phyloP scores from a whole-genome alignment of 1,284 basidiomycete species.

The Leccinum pachyderme region DNA sequence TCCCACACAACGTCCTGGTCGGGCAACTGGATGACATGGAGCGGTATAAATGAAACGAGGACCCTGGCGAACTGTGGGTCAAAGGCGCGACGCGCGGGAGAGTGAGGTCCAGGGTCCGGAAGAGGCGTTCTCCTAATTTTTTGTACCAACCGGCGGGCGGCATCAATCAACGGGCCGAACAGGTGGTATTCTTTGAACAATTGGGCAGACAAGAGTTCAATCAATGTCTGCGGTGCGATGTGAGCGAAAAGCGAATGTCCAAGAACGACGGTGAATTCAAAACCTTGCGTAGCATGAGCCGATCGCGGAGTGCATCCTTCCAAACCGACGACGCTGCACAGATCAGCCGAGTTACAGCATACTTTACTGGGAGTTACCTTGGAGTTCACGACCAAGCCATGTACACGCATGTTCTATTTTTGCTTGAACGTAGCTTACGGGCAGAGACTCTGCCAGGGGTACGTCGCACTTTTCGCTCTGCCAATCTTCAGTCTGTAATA shows the following conservation, averaged over 20 bases:
- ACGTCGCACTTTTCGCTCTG: conserved; percentile 85
- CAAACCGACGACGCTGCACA: conserved; percentile 40
- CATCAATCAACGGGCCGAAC: conserved; percentile 15
- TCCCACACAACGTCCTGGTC: conserved; percentile 52
- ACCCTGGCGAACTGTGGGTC: conserved; percentile 69
- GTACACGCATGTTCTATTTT: conserved; percentile 59
- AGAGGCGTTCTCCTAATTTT: conserved; percentile 20
- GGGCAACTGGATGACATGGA: conserved; percentile 58
- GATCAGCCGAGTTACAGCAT: conserved; percentile 3
- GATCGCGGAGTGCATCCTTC: conserved; percentile 49
- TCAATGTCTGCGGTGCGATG: conserved; percentile 18
- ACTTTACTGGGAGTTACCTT: conserved; percentile 33
- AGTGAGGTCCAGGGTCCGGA: conserved; percentile 41
- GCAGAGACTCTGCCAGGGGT: conserved; percentile 68
- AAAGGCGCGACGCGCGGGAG: conserved; percentile 57
- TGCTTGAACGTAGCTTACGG: conserved; percentile 56
- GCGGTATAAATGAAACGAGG: conserved; percentile 73
- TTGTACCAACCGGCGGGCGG: conserved; percentile 24
- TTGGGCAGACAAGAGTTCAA: conserved; percentile 49
- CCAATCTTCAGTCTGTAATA: conserved; percentile 79
- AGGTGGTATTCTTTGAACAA: conserved; percentile 26
- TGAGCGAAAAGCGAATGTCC: conserved; percentile 1
- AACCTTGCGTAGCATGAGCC: conserved; percentile 61
- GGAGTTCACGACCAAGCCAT: conserved; percentile 47
- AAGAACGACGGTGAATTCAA: neutral